phyloP scores from a whole-genome alignment of 2,329 filamentous ascomycete genomes.

The Balansia obtecta region DNA sequence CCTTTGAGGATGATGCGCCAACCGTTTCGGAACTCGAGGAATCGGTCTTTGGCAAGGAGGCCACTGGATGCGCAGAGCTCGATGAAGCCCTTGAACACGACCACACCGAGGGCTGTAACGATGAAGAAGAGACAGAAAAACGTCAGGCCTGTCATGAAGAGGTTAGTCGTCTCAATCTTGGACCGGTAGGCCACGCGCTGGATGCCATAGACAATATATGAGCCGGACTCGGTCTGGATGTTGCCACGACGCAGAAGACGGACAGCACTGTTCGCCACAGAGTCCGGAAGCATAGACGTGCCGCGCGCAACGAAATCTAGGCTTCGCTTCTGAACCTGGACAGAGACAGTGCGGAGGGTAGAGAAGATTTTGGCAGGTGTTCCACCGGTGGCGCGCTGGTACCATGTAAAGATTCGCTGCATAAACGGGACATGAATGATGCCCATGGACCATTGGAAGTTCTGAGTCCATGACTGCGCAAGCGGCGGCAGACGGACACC shows the following conservation, averaged over 20 bases:
- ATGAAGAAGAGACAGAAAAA: slow-evolving; percentile 80
- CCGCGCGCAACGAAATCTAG: slow-evolving; percentile 23
- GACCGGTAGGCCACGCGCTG: slow-evolving; percentile 79
- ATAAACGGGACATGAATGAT: slow-evolving; percentile 76
- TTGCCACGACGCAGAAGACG: slow-evolving; percentile 31
- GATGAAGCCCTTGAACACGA: slow-evolving; percentile 67
- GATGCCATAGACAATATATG: slow-evolving; percentile 62
- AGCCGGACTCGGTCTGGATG: slow-evolving; percentile 37
- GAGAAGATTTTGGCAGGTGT: slow-evolving; percentile 70
- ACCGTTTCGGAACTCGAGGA: slow-evolving; percentile 83
- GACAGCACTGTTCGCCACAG: slow-evolving; percentile 19
- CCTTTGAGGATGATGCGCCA: slow-evolving; percentile 88
- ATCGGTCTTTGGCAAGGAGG: slow-evolving; percentile 73
- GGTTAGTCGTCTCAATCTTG: slow-evolving; percentile 74
- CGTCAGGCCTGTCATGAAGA: slow-evolving; percentile 80
- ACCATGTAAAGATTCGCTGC: slow-evolving; percentile 84
- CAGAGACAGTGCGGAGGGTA: slow-evolving; percentile 57
- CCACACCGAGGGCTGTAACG: slow-evolving; percentile 58
- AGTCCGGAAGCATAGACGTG: slow-evolving; percentile 31
- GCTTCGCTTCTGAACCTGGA: slow-evolving; percentile 62
- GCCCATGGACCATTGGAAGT: slow-evolving; percentile 96
- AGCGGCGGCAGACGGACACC: slow-evolving; percentile 72
- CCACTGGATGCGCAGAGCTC: slow-evolving; percentile 62
- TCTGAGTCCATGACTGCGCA: slow-evolving; percentile 84
- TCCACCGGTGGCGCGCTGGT: slow-evolving; percentile 82